Evolutionary conservation across 1,139 yeast genomes (phyloP).

Genomic region (Lodderomyces pseudojiufengensis): DNA sequence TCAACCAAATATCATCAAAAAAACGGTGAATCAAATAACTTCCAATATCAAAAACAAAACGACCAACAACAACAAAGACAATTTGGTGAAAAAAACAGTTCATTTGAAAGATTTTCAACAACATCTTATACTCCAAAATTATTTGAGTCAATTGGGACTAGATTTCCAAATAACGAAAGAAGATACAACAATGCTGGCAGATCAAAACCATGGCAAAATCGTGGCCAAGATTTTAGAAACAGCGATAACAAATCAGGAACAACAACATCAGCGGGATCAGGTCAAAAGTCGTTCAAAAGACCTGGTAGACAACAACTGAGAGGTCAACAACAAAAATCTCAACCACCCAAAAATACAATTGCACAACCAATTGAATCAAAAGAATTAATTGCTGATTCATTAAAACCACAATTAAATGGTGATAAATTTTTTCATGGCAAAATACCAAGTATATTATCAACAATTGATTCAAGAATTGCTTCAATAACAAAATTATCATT

Average conservation of each 20-base stretch:
- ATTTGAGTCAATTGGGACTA: slow-evolving; percentile 4
- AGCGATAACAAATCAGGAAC: slow-evolving; percentile 3
- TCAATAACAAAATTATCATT: slow-evolving; percentile 40
- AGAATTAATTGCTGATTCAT: slow-evolving; percentile 17
- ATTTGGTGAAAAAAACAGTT: neutral
- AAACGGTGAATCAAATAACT: no score
- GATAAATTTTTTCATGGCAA: slow-evolving; percentile 41
- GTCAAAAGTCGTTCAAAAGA: slow-evolving; percentile 6
- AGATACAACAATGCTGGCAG: neutral
- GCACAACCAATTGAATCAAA: slow-evolving; percentile 14
- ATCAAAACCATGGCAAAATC: slow-evolving; percentile 9
- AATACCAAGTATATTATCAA: slow-evolving; percentile 28
- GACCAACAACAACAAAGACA: neutral
- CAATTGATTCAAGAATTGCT: slow-evolving; percentile 37
- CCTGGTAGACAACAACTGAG: slow-evolving; percentile 1
- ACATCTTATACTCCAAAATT: slow-evolving; percentile 2
- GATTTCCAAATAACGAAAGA: slow-evolving; percentile 3
- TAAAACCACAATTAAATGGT: slow-evolving; percentile 23
- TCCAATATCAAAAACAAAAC: neutral
- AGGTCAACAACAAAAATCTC: slow-evolving; percentile 8
- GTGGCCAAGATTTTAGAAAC: slow-evolving; percentile 5
- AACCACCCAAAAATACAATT: slow-evolving; percentile 8
- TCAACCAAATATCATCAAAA: no score
- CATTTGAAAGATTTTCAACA: slow-evolving; percentile 3
- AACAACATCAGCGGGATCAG: neutral